phyloP scores from a whole-genome alignment of 1,284 basidiomycete genomes.

The Puccinia triticina region DNA sequence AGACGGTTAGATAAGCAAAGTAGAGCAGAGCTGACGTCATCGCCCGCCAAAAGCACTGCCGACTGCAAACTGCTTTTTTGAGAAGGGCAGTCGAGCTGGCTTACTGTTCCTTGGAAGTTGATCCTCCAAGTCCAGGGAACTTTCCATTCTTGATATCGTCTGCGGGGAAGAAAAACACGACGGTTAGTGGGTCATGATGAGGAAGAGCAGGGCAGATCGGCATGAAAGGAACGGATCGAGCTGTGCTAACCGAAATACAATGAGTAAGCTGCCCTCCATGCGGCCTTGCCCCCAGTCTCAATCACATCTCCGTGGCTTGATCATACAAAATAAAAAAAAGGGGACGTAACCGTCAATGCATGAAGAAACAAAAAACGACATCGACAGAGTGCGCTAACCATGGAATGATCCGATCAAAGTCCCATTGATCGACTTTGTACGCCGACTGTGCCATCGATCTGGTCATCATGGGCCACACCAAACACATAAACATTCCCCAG shows the following conservation, averaged over 20 bases:
- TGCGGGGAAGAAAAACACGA: not conserved
- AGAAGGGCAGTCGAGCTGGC: too few relatives aligned
- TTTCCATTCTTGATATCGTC: conserved; percentile 25
- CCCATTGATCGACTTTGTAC: conserved; percentile 74
- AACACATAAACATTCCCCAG: conserved; percentile 27
- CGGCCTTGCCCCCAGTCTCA: conserved; percentile 72
- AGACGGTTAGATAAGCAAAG: too few relatives aligned
- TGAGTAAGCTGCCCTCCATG: conserved; percentile 66
- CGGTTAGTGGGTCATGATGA: not conserved
- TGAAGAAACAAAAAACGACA: not conserved
- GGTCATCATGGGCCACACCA: conserved; percentile 34
- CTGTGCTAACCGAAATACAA: conserved; percentile 36
- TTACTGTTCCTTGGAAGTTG: conserved; percentile 15
- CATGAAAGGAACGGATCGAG: not conserved
- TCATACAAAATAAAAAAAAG: not conserved
- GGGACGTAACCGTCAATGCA: not conserved
- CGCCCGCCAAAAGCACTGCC: too few relatives aligned
- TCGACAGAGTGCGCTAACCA: conserved; percentile 72
- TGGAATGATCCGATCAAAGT: conserved; percentile 85
- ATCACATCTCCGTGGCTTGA: conserved; percentile 70
- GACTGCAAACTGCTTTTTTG: too few relatives aligned
- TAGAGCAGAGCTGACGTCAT: not conserved
- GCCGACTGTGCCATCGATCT: conserved; percentile 76
- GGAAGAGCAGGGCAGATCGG: not conserved
- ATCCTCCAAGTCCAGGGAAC: conserved; percentile 23